Percentiles rank a stretch among this genome's conserved stretches.
Evolutionary conservation across 306 rosid genomes (phyloP).

Genomic region (Senna siamea): DNA sequence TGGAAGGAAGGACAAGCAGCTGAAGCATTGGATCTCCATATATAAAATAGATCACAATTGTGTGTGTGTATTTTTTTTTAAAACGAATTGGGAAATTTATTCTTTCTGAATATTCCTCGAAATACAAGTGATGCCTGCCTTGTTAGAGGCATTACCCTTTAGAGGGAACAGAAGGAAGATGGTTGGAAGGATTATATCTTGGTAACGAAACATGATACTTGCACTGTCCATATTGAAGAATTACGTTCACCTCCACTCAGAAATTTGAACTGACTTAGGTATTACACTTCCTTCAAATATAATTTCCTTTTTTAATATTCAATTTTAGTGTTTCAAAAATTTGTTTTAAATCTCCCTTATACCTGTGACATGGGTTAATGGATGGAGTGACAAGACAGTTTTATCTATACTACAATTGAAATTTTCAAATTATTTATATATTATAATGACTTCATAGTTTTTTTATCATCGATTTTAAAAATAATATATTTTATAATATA

Average conservation of each 20-base stretch:
- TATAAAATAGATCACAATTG: neutral
- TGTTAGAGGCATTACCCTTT: slow-evolving; percentile 5
- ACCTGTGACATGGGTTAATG: no score
- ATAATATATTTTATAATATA: no score
- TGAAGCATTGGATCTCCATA: slow-evolving; percentile 16
- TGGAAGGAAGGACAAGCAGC: neutral
- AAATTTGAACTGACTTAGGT: neutral
- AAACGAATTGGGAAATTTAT: no score
- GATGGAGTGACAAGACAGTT: no score
- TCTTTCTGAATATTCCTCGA: neutral
- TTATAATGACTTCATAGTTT: no score
- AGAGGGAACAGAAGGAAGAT: neutral
- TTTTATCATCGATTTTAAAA: no score
- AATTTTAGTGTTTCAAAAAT: no score
- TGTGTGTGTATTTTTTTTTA: neutral
- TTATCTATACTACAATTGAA: no score
- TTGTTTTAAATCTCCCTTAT: no score
- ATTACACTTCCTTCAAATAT: no score
- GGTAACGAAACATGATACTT: neutral
- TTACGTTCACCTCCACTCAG: neutral
- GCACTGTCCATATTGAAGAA: slow-evolving; percentile 12
- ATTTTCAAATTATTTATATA: no score
- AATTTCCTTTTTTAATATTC: no score
- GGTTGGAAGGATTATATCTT: neutral
- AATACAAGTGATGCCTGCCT: slow-evolving; percentile 8